These are phyloP conservation scores for Paecilomyces variotii DNA, from an alignment of 2,329 filamentous ascomycete species.

Conservation along the genomic window DNA sequence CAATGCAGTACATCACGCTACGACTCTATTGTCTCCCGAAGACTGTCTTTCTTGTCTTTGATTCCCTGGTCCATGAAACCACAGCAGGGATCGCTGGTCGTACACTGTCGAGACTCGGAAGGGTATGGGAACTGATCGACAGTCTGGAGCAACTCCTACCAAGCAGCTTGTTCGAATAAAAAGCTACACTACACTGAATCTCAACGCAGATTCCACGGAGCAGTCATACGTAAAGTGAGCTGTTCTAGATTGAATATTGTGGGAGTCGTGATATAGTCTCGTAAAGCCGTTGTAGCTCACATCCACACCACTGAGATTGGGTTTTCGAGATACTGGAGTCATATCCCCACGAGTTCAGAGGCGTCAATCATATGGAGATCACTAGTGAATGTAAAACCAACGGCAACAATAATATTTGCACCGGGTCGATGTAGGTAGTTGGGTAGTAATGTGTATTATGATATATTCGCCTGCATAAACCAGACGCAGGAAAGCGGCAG, in stretches of 20 bases:
- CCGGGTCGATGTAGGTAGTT: too few species aligned
- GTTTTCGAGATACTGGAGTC: too few species aligned
- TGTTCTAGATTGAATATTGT: background rate
- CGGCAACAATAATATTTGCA: too few species aligned
- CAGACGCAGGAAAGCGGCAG: background rate
- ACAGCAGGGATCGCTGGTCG: background rate
- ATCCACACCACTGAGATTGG: too few species aligned
- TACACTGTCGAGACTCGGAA: background rate
- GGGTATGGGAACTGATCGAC: background rate
- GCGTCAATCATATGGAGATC: too few species aligned
- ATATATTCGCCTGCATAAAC: too few species aligned
- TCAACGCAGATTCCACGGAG: background rate
- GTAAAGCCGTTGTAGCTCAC: too few species aligned
- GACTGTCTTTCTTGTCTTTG: background rate
- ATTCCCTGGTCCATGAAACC: background rate
- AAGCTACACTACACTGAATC: background rate
- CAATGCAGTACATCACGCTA: background rate
- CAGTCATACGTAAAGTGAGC: background rate
- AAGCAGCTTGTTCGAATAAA: background rate
- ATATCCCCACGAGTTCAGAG: too few species aligned
- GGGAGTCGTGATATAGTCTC: background rate
- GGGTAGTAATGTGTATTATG: too few species aligned
- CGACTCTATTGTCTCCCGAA: background rate
- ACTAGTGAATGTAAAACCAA: too few species aligned
- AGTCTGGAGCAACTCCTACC: background rate